Base-by-base conservation (phyloP, 1,139 yeast genomes). In the Geotrichum reessii region DNA sequence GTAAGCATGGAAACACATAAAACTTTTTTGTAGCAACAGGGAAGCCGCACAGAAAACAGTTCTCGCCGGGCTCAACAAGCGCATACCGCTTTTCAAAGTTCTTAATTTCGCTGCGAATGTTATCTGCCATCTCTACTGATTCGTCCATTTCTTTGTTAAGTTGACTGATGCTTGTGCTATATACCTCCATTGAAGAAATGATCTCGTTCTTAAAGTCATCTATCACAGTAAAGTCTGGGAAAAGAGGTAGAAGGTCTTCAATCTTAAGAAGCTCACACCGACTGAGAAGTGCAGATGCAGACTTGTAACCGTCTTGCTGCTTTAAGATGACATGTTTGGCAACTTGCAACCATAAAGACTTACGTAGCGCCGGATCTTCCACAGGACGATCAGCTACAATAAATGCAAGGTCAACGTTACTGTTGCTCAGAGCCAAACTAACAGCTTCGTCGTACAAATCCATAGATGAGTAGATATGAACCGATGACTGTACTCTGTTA, bases 1-100 rank as follows among this genome's bases (percentile, higher is more conserved):
- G 99, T 62, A 83, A 87, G 69, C 99, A 93, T 0, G 97, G 97
- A 69, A 91, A 93, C 11, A 86, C 83, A 55, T 87, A 79, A 67
- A 91, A 92, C 66, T 86, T 85, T 60, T 92, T 81, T 3, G 85
- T 81, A 2, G 90, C 80, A 52, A 93, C 74, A 6, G 95, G 79
- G 64, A 80, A 80, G 19, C 78, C 74, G 72, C 99, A 95, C 4
- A 82, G 65, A 51, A 81, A 78, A 73, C 99, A 93, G 1, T 93
- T 82, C 63, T 86, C 95, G 1, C 95, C 95, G 0, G 97, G 92
- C 66, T 87, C 87, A 24, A 93, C 79, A 0, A 86, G 76, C 63
- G 80, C 76, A 62, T 81, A 82, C 21, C 82, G 76, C 24, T 75
- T 74, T 28, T 74, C 71, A 62, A 80, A 78, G 51, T 82, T 78